Evolutionary conservation across 371 early-diverging fungal species (phyloP).

Genomic region (Lichtheimia corymbifera): DNA sequence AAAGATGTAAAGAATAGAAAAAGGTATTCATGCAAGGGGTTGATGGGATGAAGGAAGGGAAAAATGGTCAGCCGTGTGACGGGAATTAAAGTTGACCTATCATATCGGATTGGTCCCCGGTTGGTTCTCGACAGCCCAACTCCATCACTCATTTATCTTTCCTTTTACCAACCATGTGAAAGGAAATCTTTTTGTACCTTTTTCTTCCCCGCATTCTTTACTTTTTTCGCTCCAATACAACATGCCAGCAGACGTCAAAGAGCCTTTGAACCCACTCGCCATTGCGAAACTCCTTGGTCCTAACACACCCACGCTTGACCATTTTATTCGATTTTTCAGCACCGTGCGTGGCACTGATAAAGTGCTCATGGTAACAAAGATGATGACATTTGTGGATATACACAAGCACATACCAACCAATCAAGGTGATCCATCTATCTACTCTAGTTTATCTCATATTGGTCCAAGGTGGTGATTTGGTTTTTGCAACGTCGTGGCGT

Average conservation of each 20-base stretch:
- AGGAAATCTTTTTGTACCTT: background rate
- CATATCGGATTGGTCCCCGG: no score
- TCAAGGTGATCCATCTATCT: no score
- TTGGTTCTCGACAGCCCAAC: no score
- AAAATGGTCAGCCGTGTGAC: no score
- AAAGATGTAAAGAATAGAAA: no score
- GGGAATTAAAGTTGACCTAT: no score
- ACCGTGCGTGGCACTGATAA: slow-evolving; percentile 91
- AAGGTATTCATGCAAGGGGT: no score
- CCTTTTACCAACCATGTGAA: background rate
- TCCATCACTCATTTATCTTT: no score
- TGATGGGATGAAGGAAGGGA: no score
- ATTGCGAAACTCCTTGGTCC: slow-evolving; percentile 49
- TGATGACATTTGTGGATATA: background rate
- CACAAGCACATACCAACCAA: no score
- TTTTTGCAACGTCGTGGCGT: slow-evolving; percentile 48
- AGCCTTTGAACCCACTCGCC: slow-evolving; percentile 39
- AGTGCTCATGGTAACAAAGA: slow-evolving; percentile 82
- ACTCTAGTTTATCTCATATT: slow-evolving; percentile 89
- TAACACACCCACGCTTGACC: slow-evolving; percentile 65
- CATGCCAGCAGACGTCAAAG: slow-evolving; percentile 8
- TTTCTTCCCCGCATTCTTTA: slow-evolving; percentile 10
- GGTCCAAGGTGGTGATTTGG: slow-evolving; percentile 87
- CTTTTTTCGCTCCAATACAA: background rate
- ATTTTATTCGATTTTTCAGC: slow-evolving; percentile 72